Percentiles rank a stretch among this genome's conserved stretches.
Evolutionary conservation across 441 rosid genomes (phyloP).

Genomic region (Croton setiger): DNA sequence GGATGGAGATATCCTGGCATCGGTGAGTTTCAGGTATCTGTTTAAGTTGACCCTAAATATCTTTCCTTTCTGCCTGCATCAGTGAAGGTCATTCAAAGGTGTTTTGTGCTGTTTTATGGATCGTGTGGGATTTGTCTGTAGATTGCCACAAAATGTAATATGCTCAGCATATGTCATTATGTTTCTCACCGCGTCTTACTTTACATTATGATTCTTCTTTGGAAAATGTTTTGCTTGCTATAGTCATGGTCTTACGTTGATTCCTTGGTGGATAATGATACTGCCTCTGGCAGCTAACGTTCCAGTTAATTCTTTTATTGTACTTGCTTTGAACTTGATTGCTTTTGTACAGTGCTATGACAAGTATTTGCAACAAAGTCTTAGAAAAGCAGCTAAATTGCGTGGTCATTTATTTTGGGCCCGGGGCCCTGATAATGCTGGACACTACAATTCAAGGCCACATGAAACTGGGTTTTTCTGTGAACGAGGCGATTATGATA

Average conservation of each 20-base stretch:
- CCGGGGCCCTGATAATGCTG: slow-evolving; percentile 90
- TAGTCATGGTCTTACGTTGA: slow-evolving; percentile 1
- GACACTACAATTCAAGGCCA: slow-evolving; percentile 88
- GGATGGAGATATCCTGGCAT: slow-evolving; percentile 99
- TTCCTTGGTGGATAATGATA: slow-evolving; percentile 1
- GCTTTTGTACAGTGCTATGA: slow-evolving; percentile 77
- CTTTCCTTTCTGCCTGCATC: neutral
- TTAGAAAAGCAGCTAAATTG: slow-evolving; percentile 75
- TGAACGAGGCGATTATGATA: slow-evolving; percentile 94
- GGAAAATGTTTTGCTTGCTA: neutral
- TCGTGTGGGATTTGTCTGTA: neutral
- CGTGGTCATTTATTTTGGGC: slow-evolving; percentile 90
- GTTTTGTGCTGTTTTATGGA: neutral
- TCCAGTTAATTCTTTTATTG: neutral
- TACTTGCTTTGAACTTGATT: slow-evolving; percentile 19
- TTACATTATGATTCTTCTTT: neutral
- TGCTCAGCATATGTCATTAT: neutral
- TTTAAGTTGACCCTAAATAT: slow-evolving; percentile 6
- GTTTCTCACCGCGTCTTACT: neutral
- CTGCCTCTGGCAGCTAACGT: neutral
- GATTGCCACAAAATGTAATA: neutral
- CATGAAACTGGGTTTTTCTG: slow-evolving; percentile 93
- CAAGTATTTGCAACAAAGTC: slow-evolving; percentile 69
- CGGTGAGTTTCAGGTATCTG: slow-evolving; percentile 94
- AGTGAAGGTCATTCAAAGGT: neutral